Percentiles rank a stretch among this genome's conserved stretches.
These are phyloP conservation scores for Colletotrichum liriopes DNA, from an alignment of 2,329 filamentous ascomycete genomes.

Conservation along the genomic window DNA sequence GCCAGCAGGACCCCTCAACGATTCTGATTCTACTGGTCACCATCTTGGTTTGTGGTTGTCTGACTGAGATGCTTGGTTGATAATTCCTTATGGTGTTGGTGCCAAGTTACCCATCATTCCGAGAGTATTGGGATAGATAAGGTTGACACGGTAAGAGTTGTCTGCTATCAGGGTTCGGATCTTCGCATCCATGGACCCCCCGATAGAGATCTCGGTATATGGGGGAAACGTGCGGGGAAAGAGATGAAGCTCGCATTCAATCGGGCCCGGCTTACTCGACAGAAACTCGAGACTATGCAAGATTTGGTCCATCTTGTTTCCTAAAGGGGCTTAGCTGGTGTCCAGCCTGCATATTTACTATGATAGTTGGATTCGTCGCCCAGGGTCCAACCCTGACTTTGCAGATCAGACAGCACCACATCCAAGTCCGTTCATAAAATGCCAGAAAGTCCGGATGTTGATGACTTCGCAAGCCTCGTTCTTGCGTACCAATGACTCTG, in stretches of 20 bases:
- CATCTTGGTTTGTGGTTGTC: background rate
- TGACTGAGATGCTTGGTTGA: background rate
- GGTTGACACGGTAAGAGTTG: background rate
- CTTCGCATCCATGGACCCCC: background rate
- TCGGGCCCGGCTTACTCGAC: background rate
- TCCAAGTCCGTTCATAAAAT: background rate
- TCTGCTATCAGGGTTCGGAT: background rate
- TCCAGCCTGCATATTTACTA: no score
- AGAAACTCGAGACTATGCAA: no score
- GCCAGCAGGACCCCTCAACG: slow-evolving; percentile 58
- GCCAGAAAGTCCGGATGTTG: background rate
- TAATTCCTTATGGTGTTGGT: background rate
- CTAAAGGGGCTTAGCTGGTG: slow-evolving; percentile 20
- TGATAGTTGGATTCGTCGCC: no score
- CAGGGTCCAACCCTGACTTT: no score
- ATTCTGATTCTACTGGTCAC: slow-evolving; percentile 23
- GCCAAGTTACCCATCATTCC: background rate
- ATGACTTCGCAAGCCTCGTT: no score
- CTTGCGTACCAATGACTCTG: no score
- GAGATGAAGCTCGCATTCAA: background rate
- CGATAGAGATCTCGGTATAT: slow-evolving; percentile 3
- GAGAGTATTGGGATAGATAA: background rate
- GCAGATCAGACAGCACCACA: background rate
- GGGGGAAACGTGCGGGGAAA: slow-evolving; percentile 19
- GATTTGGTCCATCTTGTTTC: slow-evolving; percentile 25